phyloP scores from a whole-genome alignment of 2,329 filamentous ascomycete species.

The Cladosporium sp. region DNA sequence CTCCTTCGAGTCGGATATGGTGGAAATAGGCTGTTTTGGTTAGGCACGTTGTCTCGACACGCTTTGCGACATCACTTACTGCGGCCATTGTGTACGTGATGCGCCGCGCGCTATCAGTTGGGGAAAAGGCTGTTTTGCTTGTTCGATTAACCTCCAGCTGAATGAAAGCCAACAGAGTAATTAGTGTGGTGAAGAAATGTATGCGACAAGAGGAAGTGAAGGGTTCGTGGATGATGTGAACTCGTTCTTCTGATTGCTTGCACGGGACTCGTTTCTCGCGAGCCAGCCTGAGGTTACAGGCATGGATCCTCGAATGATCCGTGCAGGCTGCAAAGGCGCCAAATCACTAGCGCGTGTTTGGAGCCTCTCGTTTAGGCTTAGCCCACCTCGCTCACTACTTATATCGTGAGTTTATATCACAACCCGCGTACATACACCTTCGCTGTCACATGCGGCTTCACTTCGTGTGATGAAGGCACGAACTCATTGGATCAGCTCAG shows the following conservation, averaged over 20 bases:
- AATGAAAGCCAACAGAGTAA: too few species aligned
- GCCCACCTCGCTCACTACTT: neutral
- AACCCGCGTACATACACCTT: too few species aligned
- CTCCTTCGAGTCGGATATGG: constrained; percentile 92
- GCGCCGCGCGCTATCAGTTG: constrained; percentile 2
- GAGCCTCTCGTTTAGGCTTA: neutral
- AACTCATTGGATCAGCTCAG: too few species aligned
- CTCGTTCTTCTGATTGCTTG: neutral
- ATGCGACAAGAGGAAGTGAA: neutral
- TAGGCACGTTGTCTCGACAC: neutral
- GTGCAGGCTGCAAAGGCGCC: neutral
- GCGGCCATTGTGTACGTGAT: constrained; percentile 10
- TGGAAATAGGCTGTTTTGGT: constrained; percentile 58
- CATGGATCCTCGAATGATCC: neutral
- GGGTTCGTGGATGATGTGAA: neutral
- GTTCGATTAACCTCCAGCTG: neutral
- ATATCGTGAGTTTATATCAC: too few species aligned
- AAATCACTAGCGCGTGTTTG: neutral
- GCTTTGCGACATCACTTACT: constrained; percentile 8
- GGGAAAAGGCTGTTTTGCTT: too few species aligned
- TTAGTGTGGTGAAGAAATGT: neutral
- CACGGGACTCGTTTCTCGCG: neutral
- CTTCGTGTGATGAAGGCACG: too few species aligned
- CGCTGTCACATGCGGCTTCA: too few species aligned
- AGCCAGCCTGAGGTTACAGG: neutral